These are phyloP conservation scores for Paraglomus occultum DNA, from an alignment of 192 early-diverging fungal species.

Conservation along the genomic window DNA sequence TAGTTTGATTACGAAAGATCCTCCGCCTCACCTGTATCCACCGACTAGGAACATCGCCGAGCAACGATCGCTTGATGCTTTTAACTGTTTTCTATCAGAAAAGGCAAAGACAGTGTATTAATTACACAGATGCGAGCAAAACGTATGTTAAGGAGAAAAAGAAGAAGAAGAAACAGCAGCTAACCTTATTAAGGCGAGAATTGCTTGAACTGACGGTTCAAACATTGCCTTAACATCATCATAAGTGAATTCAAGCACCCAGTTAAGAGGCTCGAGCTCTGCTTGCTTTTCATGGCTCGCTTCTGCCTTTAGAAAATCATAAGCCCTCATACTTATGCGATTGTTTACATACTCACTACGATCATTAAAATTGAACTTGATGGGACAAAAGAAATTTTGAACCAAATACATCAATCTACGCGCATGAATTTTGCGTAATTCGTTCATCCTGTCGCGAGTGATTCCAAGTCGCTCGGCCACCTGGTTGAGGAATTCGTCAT, in stretches of 20 bases:
- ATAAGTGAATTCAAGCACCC: conserved; percentile 1
- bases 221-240: conserved; percentile 43
- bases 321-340: background rate
- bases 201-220: conserved; percentile 40
- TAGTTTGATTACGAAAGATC: no score
- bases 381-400: conserved; percentile 21
- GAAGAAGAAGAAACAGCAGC: no score
- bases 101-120: no score
- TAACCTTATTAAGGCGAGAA: conserved; percentile 37
- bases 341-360: background rate
- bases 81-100: conserved; percentile 38
- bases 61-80: conserved; percentile 30
- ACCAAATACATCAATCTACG: background rate
- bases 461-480: background rate
- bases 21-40: conserved; percentile 36
- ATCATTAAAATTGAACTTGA: conserved; percentile 18
- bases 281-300: background rate
- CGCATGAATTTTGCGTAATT: background rate
- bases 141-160: no score
- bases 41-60: conserved; percentile 55
- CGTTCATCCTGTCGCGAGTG: background rate
- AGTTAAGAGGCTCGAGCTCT: background rate
- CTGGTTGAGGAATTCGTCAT: conserved; percentile 22
- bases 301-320: background rate
- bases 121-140: no score